A percentile compares a stretch with the other conserved stretches of the same genome.
phyloP scores from a whole-genome alignment of 73 alveolate genomes.

The Tetrahymena thermophila region DNA sequence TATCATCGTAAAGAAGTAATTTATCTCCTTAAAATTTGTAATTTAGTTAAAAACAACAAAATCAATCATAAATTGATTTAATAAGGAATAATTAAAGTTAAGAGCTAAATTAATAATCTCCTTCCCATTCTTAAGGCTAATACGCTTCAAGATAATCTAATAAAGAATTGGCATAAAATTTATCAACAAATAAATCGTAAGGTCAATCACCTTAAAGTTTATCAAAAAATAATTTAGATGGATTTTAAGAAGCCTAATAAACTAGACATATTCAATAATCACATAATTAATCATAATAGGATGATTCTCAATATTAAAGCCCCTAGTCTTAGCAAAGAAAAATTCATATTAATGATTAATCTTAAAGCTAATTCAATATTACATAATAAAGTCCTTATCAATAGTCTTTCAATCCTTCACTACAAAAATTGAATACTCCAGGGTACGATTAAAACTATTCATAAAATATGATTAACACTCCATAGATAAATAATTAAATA shows the following conservation, averaged over 20 bases:
- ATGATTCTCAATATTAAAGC: neutral
- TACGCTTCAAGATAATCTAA: neutral
- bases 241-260: neutral
- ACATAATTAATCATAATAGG: neutral
- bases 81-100: neutral
- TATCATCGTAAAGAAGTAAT: neutral
- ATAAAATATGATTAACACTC: neutral
- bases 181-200: neutral
- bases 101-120: neutral
- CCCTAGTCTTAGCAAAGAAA: neutral
- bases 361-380: neutral
- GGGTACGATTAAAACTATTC: neutral
- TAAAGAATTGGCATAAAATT: no score
- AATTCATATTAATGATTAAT: neutral
- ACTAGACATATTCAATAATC: neutral
- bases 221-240: neutral
- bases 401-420: neutral
- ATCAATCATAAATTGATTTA: neutral
- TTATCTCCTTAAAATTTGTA: neutral
- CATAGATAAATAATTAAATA: neutral
- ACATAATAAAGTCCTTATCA: neutral
- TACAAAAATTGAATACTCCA: neutral
- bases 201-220: neutral
- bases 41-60: neutral
- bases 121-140: neutral